These are phyloP conservation scores for Elaeagnus macrophylla DNA, from an alignment of 306 rosid species.

Conservation along the genomic window DNA sequence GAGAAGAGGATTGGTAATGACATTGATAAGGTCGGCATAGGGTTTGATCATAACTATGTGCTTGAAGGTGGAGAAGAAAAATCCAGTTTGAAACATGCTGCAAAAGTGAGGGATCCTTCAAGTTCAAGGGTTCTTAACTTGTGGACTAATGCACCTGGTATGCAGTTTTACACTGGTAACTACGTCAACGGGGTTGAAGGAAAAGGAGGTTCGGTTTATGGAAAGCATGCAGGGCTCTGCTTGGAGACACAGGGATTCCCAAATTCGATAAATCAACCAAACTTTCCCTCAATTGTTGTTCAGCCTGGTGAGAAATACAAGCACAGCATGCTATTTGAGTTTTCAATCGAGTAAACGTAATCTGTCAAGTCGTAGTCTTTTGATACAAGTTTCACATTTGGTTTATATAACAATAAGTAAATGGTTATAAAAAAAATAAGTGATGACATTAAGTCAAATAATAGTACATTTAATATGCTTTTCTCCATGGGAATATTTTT, in stretches of 20 bases:
- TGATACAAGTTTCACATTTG: neutral
- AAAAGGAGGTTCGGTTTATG: conserved; percentile 63
- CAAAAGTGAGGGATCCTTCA: conserved; percentile 71
- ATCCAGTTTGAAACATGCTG: conserved; percentile 63
- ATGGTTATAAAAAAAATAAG: too few species aligned
- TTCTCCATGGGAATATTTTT: too few species aligned
- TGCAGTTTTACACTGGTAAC: conserved; percentile 93
- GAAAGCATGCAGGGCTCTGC: conserved; percentile 78
- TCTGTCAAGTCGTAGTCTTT: neutral
- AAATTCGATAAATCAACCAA: conserved; percentile 59
- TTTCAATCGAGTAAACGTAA: conserved; percentile 48
- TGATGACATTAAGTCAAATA: too few species aligned
- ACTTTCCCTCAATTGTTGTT: conserved; percentile 72
- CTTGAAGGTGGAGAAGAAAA: conserved; percentile 68
- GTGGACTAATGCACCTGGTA: conserved; percentile 76
- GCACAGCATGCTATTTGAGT: conserved; percentile 79
- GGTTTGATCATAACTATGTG: conserved; percentile 83
- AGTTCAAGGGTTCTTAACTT: conserved; percentile 76
- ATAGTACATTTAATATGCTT: too few species aligned
- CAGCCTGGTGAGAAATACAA: conserved; percentile 69
- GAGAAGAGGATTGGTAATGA: conserved; percentile 62
- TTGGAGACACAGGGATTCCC: conserved; percentile 97
- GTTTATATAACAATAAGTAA: too few species aligned
- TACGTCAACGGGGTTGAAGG: conserved; percentile 61
- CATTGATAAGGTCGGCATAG: conserved; percentile 60